Evolutionary conservation across 306 rosid species (phyloP), one percentile per base, ranked within the genome.

Genomic region (Ammopiptanthus mongolicus): DNA sequence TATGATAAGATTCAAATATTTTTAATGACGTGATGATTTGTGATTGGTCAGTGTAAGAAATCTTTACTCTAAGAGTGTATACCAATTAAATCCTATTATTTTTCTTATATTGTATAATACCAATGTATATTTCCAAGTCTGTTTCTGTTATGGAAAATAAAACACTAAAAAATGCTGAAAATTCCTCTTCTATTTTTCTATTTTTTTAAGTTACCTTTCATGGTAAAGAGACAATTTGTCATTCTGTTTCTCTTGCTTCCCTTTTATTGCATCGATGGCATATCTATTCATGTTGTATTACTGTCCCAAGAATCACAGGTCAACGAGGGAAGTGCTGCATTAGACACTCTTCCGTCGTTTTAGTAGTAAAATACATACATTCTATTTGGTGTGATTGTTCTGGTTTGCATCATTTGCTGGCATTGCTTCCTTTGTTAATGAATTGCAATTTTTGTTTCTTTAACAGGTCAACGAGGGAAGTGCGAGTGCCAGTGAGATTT

Each of bases 401-500:
- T 33, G 7, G 7, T 33, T 33, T 33, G 37, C 37, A 6, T 33
- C 4, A 33, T 33, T 22, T 28, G 5, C 21, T 50, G 31, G 60
- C 13, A 12, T 23, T 6, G n/a, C 28, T 39, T 14, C 64, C 3
- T 18, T 22, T 15, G 9, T 63, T 10, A 51, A 69, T 58, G 62
- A 36, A 3, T 19, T 11, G 21, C 22, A 25, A 8, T 28, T 57
- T 68, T 62, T 61, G 48, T 7, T 23, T 14, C 42, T 63, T n/a
- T 57, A 60, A 77, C 79, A 95, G 98, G 97, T 95, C 34, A 95
- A 95, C n/a, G 97, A 95, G 85, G 96, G 97, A 80, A 95, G 98
- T 41, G 98, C 98, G 13, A 95, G 97, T 80, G 97, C 98, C 57
- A 95, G 98, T 18, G 98, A 95, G 85, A 91, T 95, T 78, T 85